Evolutionary conservation across 2,329 filamentous ascomycete genomes (phyloP).

Genomic region (Chaetomiaceae sp.): DNA sequence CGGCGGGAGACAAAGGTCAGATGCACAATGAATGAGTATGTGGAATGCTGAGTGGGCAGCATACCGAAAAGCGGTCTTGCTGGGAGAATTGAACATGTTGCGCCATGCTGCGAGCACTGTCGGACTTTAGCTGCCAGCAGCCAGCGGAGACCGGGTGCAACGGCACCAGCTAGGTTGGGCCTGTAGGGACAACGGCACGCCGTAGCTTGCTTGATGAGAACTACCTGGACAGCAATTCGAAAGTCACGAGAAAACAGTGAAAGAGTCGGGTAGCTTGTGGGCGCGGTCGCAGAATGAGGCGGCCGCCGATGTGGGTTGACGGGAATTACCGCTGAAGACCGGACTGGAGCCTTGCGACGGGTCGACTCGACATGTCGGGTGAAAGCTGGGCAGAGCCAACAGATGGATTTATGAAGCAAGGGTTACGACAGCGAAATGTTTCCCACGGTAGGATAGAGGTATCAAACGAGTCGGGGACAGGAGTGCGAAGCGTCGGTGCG

Average conservation of each 20-base stretch:
- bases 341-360: background rate
- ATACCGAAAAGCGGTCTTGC: slow-evolving; percentile 8
- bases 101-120: slow-evolving; percentile 1
- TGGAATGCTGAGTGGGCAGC: background rate
- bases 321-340: background rate
- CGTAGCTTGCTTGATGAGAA: background rate
- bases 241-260: too few relatives aligned
- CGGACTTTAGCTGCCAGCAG: background rate
- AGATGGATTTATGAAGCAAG: too few relatives aligned
- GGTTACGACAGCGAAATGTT: too few relatives aligned
- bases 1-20: background rate
- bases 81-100: slow-evolving; percentile 3
- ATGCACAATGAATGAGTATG: background rate
- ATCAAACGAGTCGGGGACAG: too few relatives aligned
- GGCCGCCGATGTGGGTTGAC: background rate
- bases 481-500: too few relatives aligned
- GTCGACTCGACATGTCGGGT: background rate
- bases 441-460: too few relatives aligned
- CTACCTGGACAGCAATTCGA: too few relatives aligned
- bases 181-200: background rate
- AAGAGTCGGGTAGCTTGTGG: too few relatives aligned
- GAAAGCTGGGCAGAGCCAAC: too few relatives aligned
- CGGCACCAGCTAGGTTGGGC: background rate
- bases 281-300: too few relatives aligned
- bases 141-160: background rate